Evolutionary conservation across 2,329 filamentous ascomycete species (phyloP).

Genomic region (Pyrenophora graminea): DNA sequence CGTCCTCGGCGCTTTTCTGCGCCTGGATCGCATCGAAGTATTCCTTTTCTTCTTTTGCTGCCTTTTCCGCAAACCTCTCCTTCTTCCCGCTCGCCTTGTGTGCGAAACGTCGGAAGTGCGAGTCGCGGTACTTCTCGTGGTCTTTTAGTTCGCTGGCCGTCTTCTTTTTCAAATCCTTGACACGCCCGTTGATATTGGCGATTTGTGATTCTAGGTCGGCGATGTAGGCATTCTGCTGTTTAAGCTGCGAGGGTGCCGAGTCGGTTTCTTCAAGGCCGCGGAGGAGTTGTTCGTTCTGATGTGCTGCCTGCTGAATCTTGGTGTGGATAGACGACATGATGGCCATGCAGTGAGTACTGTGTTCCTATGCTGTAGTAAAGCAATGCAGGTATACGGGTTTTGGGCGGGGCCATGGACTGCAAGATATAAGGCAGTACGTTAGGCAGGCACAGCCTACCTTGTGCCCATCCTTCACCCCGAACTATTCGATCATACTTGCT

Average conservation of each 20-base stretch:
- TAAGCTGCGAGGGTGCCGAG: slow-evolving; percentile 34
- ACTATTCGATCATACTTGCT: slow-evolving; percentile 4
- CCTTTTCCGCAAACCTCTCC: slow-evolving; percentile 36
- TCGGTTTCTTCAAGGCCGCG: slow-evolving; percentile 36
- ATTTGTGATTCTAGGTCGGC: slow-evolving; percentile 33
- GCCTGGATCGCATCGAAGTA: slow-evolving; percentile 42
- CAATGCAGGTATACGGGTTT: not conserved
- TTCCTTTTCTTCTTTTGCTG: slow-evolving; percentile 42
- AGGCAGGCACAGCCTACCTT: slow-evolving; percentile 6
- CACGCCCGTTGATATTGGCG: slow-evolving; percentile 19
- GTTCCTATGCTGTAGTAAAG: not conserved
- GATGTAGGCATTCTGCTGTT: slow-evolving; percentile 38
- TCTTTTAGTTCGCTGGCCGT: slow-evolving; percentile 33
- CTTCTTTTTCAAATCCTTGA: slow-evolving; percentile 22
- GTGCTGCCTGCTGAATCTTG: slow-evolving; percentile 34
- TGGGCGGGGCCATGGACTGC: not conserved
- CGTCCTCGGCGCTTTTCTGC: slow-evolving; percentile 40
- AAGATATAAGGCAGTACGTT: not conserved
- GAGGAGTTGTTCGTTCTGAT: slow-evolving; percentile 32
- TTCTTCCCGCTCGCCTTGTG: slow-evolving; percentile 39
- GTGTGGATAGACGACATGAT: slow-evolving; percentile 30
- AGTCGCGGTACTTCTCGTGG: slow-evolving; percentile 43
- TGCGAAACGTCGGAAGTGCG: slow-evolving; percentile 36
- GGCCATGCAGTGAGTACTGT: not conserved
- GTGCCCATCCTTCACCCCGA: not conserved